Evolutionary conservation across 371 early-diverging fungal genomes (phyloP).

Genomic region (Neoconidiobolus thromboides): DNA sequence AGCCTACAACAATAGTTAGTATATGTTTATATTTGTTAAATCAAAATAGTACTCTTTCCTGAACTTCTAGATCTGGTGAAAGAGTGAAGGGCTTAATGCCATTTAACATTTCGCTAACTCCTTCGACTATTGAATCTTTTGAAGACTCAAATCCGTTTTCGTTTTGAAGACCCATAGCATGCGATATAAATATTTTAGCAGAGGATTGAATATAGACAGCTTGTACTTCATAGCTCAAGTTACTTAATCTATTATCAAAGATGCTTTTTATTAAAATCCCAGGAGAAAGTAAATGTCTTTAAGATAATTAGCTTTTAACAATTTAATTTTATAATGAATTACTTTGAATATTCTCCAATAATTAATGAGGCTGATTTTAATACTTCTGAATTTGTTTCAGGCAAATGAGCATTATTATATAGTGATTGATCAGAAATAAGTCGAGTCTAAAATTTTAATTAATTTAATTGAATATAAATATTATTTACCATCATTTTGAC

Average conservation of each 20-base stretch:
- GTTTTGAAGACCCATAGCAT: constrained; percentile 31
- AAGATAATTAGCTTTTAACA: too few relatives aligned
- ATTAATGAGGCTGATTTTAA: constrained; percentile 80
- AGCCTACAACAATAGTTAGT: not conserved
- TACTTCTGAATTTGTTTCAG: constrained; percentile 50
- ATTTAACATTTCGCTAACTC: constrained; percentile 1
- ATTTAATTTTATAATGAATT: constrained; percentile 6
- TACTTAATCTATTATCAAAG: too few relatives aligned
- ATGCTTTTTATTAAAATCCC: not conserved
- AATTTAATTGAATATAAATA: not conserved
- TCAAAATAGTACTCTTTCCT: constrained; percentile 41
- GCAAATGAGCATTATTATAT: constrained; percentile 32
- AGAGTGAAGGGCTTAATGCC: constrained; percentile 6
- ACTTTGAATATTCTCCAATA: constrained; percentile 64
- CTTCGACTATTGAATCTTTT: constrained; percentile 13
- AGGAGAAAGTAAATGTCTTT: not conserved
- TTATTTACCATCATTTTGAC: constrained; percentile 46
- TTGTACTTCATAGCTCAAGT: too few relatives aligned
- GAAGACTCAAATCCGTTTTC: constrained; percentile 31
- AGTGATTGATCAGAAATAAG: constrained; percentile 34
- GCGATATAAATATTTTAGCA: constrained; percentile 48
- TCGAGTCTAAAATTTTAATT: constrained; percentile 18
- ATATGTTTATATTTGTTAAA: not conserved
- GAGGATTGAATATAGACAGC: constrained; percentile 44
- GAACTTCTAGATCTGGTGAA: constrained; percentile 52